Conservation (phyloP, 2,329 filamentous ascomycete genomes). For the Trichophyton rubrum region DNA sequence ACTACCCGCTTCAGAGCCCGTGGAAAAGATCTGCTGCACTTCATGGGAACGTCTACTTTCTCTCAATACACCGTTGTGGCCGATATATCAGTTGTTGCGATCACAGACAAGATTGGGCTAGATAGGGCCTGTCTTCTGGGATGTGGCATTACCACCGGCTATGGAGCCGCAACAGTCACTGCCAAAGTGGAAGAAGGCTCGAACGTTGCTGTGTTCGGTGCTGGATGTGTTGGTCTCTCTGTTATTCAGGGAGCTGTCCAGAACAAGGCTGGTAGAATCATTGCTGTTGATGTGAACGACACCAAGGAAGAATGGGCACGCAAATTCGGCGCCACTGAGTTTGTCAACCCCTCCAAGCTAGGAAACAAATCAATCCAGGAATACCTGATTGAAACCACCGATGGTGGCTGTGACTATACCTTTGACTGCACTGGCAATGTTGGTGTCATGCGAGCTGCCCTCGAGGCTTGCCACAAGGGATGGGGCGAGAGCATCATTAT, state of each 20-base stretch:
- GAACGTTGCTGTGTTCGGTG: constrained; percentile 85
- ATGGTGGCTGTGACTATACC: constrained; percentile 95
- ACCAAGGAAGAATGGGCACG: constrained; percentile 79
- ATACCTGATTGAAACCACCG: constrained; percentile 91
- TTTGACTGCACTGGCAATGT: constrained; percentile 99
- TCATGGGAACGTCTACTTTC: constrained; percentile 99
- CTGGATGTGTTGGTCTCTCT: constrained; percentile 86
- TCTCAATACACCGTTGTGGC: constrained; percentile 97
- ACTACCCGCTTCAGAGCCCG: constrained; percentile 90
- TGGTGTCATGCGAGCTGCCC: constrained; percentile 82
- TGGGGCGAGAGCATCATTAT: constrained; percentile 98
- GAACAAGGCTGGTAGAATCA: constrained; percentile 56
- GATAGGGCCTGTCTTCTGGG: constrained; percentile 92
- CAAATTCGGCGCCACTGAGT: constrained; percentile 94
- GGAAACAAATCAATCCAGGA: constrained; percentile 69
- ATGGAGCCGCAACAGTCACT: constrained; percentile 88
- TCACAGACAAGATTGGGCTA: constrained; percentile 82
- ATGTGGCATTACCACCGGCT: constrained; percentile 97
- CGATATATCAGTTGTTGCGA: constrained; percentile 93
- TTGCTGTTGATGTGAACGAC: constrained; percentile 69
- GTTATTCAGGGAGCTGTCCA: constrained; percentile 88
- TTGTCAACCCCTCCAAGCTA: constrained; percentile 82
- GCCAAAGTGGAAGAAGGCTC: constrained; percentile 83
- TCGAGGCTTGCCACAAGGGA: constrained; percentile 98
- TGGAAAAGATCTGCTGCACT: constrained; percentile 90